Percentiles rank a stretch among this genome's conserved stretches.
These are phyloP conservation scores for Exophiala phaeomuriformis DNA, from an alignment of 2,329 filamentous ascomycete species.

Conservation along the genomic window DNA sequence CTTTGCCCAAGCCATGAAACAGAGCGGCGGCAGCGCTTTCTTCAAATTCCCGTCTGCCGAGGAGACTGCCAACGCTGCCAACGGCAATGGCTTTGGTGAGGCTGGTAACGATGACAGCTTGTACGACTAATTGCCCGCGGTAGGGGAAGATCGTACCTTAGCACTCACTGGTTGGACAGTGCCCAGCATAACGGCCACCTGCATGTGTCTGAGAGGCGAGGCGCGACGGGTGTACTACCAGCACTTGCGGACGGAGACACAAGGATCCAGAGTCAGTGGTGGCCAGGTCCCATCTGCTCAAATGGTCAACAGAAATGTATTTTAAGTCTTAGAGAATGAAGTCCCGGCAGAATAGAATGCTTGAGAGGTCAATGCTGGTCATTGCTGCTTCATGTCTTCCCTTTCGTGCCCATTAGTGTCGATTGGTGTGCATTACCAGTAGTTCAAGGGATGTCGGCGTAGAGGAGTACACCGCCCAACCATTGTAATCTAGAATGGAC, in stretches of 20 bases:
- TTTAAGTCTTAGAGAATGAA: conserved; percentile 17
- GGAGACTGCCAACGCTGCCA: conserved; percentile 45
- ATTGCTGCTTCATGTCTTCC: neutral
- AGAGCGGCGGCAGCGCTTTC: conserved; percentile 86
- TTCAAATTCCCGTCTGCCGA: conserved; percentile 82
- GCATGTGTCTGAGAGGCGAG: neutral
- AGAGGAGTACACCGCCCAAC: too few relatives aligned
- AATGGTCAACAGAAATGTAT: conserved; percentile 15
- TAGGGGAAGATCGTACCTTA: neutral
- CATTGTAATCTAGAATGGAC: too few relatives aligned
- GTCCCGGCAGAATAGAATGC: conserved; percentile 14
- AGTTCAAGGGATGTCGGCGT: too few relatives aligned
- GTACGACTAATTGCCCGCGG: conserved; percentile 61
- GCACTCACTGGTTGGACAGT: neutral
- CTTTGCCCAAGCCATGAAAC: conserved; percentile 99
- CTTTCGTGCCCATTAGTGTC: too few relatives aligned
- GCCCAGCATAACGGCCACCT: neutral
- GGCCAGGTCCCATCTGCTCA: neutral
- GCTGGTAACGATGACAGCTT: conserved; percentile 93
- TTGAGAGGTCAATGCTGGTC: conserved; percentile 2
- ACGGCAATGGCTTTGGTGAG: conserved; percentile 61
- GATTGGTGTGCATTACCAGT: too few relatives aligned
- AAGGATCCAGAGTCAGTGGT: neutral
- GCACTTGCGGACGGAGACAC: neutral
- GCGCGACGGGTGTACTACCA: neutral